Base-by-base conservation (phyloP, 2,329 filamentous ascomycete genomes). In the Pezicula radicicola region DNA sequence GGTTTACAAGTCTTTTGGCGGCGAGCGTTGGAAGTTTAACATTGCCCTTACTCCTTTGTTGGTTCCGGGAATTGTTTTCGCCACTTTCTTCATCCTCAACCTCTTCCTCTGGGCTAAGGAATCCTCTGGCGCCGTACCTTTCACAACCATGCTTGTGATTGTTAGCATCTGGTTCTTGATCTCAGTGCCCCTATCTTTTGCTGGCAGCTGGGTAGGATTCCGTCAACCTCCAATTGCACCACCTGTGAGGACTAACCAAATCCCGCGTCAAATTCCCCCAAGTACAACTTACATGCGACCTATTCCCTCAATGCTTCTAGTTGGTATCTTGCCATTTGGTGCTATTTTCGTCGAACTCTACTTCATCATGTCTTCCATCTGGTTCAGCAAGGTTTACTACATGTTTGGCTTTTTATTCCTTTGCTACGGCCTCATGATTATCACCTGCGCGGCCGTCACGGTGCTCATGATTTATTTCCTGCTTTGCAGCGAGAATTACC, bases 401-500 rank as follows among this genome's bases (percentile, higher is more conserved):
- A 99, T 99, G 94, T 99, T 99, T 65, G 94, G 94, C 19, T 99
- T 99, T 79, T 77, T 99, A 35, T 99, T 99, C 78, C 81, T 99
- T 51, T 97, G 92, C 78, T 99, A 96, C 66, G 92, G 89, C 10
- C 81, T 99, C 46, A 97, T 99, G 91, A 91, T 97, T 62, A 88
- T 96, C 63, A 97, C 94, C 1, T 91, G 88, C 53, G 93, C 93
- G 0, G 87, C 92, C 1, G 93, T 95, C 39, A 97, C 94, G 1
- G 86, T 97, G 8, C 76, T 99, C 16, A 87, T 97, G 80, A 89
- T 97, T 0, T 99, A 99, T 73, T 97, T 97, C 76, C 70, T 99
- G 61, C 84, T 99, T 13, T 97, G 93, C 67, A 86, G 90, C 0
- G 94, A 99, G 74, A 94, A 99, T 72, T 99, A 99, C 73, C 89